Base-by-base conservation (phyloP, 2,329 filamentous ascomycete genomes). In the Cytospora chrysosperma region DNA sequence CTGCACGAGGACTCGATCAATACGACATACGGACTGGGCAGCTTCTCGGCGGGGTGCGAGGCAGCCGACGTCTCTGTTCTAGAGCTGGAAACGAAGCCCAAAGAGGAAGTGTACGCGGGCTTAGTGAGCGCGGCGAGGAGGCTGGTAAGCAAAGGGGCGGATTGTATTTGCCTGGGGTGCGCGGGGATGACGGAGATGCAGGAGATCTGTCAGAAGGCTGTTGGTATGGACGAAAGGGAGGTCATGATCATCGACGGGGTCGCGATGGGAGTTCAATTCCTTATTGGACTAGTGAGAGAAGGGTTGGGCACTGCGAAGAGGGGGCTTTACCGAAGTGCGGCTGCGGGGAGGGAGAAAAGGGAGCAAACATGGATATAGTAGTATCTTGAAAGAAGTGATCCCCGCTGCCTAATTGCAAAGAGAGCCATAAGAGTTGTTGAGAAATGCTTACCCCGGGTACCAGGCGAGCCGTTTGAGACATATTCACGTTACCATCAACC, bases 171-270 rank as follows among this genome's bases (percentile, higher is more conserved):
- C 75, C 68, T 83, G 28, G 80, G 80, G 0, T 82, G 80, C 68
- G 79, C 80, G 19, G 80, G 80, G 0, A 82, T 83, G 81, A 76
- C 76, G 12, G 78, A 76, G 49, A 71, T 82, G 73, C 65, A 78
- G 59, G 59, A 70, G 27, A 77, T 76, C 4, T 79, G 82, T 50
- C 78, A 82, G 66, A 72, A 78, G 30, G 79, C 76, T 0, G 81
- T 84, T 0, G 75, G 75, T 0, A 72, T 75, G 32, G 74, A 76
- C 53, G 76, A 80, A 34, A 69, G 73, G 34, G 71, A 69, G 19
- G 73, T 76, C 4, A 80, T 81, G 69, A 79, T 84, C 9, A 74
- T 84, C 28, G 82, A 84, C 72, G 80, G 81, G 0, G 82, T 84
- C 1, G 75, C 78, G 28, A 76, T 78, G 10, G 79, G 79, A 0